Base-by-base conservation (phyloP, 345 rosid genomes). In the Salix caprea region DNA sequence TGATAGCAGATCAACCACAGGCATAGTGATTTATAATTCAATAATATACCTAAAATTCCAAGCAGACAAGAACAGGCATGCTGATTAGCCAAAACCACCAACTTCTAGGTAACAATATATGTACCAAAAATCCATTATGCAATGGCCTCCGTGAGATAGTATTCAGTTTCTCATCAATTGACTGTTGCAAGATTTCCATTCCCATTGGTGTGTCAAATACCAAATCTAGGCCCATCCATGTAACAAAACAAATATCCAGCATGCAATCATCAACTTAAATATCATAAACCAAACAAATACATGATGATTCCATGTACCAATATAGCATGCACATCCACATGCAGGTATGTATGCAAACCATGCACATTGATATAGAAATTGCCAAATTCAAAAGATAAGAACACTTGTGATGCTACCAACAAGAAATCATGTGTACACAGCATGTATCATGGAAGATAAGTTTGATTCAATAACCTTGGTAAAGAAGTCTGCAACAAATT, bases 401-500 rank as follows among this genome's bases (percentile, higher is more conserved):
- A 19, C 5, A 30, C 21, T 54, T 68, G 19, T 28, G 26, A 65
- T 30, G 58, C 62, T 6, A 72, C 18, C 30, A 40, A 39, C 2
- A 62, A 67, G 18, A 24, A 37, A 7, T 9, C 23, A 7, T 37
- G 40, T 26, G 37, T 30, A 52, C 48, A 62, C 26, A 2, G 44
- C 48, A 36, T 28, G 69, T 50, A 24, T 42, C 6, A 24, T 34
- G 34, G 32, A 77, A 66, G 9, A 67, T 18, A 74, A 69, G 52
- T 65, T 40, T 66, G 66, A 77, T 56, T 69, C 77, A 73, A 30
- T 62, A 64, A 94, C 98, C 98, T 88, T 89, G 96, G 83, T 87
- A 87, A 30, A 94, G 84, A 71, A 94, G 97, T 85, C 97, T 82
- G 83, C 84, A 78, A 75, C 91, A 91, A 65, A 83, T 74, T 6